A percentile compares a stretch with the other conserved stretches of the same genome.
Evolutionary conservation across 805 yeast genomes (phyloP).

Genomic region (Lipomyces kockii): DNA sequence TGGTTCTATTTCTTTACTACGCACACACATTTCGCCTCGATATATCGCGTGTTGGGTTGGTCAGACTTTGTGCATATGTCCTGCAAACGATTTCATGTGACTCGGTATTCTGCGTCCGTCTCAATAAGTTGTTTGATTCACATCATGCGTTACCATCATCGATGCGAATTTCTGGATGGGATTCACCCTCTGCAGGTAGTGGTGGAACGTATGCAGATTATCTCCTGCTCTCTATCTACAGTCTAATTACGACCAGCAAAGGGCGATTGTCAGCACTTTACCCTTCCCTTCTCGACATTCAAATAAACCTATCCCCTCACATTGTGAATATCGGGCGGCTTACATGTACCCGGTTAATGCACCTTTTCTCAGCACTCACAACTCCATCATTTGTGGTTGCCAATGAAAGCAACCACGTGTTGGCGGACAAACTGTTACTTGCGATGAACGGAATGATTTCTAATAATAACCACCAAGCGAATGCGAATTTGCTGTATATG

Average conservation of each 20-base stretch:
- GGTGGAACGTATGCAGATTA: constrained; percentile 44
- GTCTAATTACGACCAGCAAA: constrained; percentile 28
- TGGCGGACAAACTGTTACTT: constrained; percentile 37
- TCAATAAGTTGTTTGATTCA: constrained; percentile 40
- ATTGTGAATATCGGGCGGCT: constrained; percentile 40
- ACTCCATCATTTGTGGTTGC: constrained; percentile 39
- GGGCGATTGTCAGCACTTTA: constrained; percentile 37
- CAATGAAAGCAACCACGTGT: constrained; percentile 35
- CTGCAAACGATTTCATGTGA: constrained; percentile 43
- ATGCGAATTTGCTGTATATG: constrained; percentile 39
- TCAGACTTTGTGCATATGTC: constrained; percentile 45
- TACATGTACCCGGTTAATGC: constrained; percentile 41
- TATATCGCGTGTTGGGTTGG: constrained; percentile 37
- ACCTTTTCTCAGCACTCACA: constrained; percentile 38
- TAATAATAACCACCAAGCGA: constrained; percentile 40
- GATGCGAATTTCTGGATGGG: constrained; percentile 38
- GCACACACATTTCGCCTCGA: constrained; percentile 55
- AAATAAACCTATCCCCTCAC: constrained; percentile 44
- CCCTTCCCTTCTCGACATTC: constrained; percentile 41
- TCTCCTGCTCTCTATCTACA: constrained; percentile 37
- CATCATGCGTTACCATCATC: constrained; percentile 40
- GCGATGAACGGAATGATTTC: constrained; percentile 38
- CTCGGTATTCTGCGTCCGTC: constrained; percentile 36
- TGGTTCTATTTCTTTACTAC: constrained; percentile 61
- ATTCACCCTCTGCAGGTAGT: constrained; percentile 21